Percentiles rank a stretch among this genome's conserved stretches.
phyloP scores from a whole-genome alignment of 257 asterid genomes.

The Anisodus tanguticus region DNA sequence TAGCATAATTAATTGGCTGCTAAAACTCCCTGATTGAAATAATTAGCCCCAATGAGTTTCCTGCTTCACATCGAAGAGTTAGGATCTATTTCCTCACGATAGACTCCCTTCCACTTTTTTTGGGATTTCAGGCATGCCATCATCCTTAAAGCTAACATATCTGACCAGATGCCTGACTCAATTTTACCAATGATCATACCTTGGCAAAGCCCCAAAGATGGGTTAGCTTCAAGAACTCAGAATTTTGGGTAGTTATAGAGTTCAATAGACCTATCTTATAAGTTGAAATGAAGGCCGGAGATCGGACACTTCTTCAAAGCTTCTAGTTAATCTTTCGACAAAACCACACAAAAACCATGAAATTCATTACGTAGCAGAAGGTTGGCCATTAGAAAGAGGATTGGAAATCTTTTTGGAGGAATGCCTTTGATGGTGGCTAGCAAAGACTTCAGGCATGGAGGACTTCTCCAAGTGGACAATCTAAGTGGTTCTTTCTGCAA shows the following conservation, averaged over 20 bases:
- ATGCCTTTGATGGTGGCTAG: background rate
- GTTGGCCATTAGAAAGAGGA: background rate
- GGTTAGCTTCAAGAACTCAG: background rate
- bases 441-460: background rate
- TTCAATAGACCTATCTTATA: too few relatives aligned
- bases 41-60: slow-evolving; percentile 9
- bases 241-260: too few relatives aligned
- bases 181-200: too few relatives aligned
- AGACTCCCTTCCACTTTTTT: background rate
- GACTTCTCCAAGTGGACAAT: slow-evolving; percentile 5
- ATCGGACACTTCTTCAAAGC: too few relatives aligned
- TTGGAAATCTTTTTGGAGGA: background rate
- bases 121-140: background rate
- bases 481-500: background rate
- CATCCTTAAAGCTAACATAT: slow-evolving; percentile 9
- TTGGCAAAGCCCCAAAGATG: background rate
- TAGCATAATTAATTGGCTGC: slow-evolving; percentile 10
- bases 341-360: too few relatives aligned
- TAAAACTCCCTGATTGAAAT: background rate
- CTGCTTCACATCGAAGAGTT: background rate
- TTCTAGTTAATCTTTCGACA: too few relatives aligned
- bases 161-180: background rate
- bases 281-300: too few relatives aligned
- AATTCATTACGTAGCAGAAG: background rate
- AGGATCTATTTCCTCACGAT: background rate